Evolutionary conservation across 2,329 filamentous ascomycete genomes (phyloP).

Genomic region (Ophiognomonia clavigignenti-juglandacearum): DNA sequence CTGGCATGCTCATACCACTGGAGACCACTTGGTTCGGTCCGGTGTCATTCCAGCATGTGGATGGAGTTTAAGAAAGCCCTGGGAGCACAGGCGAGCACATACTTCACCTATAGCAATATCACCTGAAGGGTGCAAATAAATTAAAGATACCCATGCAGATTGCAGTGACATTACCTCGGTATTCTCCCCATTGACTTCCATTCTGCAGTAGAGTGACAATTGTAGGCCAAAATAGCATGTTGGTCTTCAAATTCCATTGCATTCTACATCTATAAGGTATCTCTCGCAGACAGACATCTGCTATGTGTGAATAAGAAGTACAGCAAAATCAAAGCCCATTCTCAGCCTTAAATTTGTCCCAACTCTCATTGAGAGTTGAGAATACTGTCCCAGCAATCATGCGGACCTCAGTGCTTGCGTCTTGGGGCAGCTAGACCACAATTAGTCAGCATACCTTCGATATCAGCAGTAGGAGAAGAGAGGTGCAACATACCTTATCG

Average conservation of each 20-base stretch:
- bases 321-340: slow-evolving; percentile 52
- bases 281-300: not conserved
- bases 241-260: too few species aligned
- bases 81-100: too few species aligned
- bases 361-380: slow-evolving; percentile 65
- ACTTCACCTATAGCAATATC: not conserved
- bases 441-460: slow-evolving; percentile 14
- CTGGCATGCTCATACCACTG: too few species aligned
- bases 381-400: slow-evolving; percentile 65
- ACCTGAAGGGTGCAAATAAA: not conserved
- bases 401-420: slow-evolving; percentile 59
- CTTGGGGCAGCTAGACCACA: slow-evolving; percentile 51
- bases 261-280: slow-evolving; percentile 14
- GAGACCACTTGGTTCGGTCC: too few species aligned
- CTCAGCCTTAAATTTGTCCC: slow-evolving; percentile 68
- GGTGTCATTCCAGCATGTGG: not conserved
- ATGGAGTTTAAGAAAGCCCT: not conserved
- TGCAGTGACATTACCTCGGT: too few species aligned
- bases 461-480: slow-evolving; percentile 13
- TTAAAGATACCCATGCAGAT: too few species aligned
- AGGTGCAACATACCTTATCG: slow-evolving; percentile 72
- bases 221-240: not conserved
- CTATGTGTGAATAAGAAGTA: too few species aligned
- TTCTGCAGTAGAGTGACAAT: too few species aligned
- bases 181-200: too few species aligned